These are phyloP conservation scores for Stachybotrys echinatus DNA, from an alignment of 2,329 filamentous ascomycete species.

Conservation along the genomic window DNA sequence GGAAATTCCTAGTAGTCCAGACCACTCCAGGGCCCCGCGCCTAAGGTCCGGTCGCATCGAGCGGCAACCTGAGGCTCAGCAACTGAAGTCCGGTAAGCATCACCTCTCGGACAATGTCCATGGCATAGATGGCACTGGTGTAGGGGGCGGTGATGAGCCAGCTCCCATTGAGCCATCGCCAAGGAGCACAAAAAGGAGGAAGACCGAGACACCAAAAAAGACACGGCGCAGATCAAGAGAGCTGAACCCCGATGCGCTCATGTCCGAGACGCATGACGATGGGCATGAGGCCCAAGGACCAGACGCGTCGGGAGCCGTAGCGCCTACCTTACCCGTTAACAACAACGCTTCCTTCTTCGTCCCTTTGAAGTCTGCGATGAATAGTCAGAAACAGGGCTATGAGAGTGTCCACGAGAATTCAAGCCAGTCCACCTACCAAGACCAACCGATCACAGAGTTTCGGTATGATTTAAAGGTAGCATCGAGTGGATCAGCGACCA, in stretches of 20 bases:
- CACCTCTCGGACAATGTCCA: no score
- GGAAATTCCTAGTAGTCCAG: neutral
- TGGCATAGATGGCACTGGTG: neutral
- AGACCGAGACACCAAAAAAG: conserved; percentile 6
- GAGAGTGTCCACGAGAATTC: conserved; percentile 14
- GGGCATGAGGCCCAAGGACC: conserved; percentile 8
- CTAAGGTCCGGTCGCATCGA: neutral
- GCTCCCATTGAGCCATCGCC: no score
- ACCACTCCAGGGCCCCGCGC: neutral
- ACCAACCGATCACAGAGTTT: conserved; percentile 11
- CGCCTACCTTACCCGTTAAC: conserved; percentile 12
- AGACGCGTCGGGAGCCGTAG: neutral
- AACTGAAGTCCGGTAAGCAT: no score
- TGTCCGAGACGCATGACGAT: neutral
- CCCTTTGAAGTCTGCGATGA: conserved; percentile 24
- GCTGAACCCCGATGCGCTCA: conserved; percentile 14
- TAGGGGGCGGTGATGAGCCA: neutral
- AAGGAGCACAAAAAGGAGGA: conserved; percentile 16
- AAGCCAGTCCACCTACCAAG: conserved; percentile 8
- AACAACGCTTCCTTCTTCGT: conserved; percentile 26
- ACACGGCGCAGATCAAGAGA: neutral
- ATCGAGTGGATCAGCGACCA: conserved; percentile 28
- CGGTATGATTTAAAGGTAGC: conserved; percentile 12
- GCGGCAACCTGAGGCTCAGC: neutral
- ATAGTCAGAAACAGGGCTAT: conserved; percentile 32